phyloP scores from a whole-genome alignment of 176 grass and related monocot species.

The Raddia distichophylla region DNA sequence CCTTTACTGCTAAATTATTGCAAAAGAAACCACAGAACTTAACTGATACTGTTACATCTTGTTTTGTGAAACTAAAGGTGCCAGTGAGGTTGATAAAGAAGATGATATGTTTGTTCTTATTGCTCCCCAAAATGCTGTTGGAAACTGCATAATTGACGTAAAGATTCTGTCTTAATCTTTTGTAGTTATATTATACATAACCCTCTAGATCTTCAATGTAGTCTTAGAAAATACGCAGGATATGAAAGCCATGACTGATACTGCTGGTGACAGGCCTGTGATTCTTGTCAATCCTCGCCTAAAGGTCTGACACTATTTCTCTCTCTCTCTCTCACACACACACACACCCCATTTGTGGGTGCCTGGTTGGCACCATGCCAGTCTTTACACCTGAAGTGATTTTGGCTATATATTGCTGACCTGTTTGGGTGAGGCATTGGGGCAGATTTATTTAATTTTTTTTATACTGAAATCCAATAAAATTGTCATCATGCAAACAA shows the following conservation, averaged over 20 bases:
- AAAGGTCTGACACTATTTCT: slow-evolving; percentile 56
- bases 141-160: slow-evolving; percentile 99
- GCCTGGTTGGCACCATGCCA: not conserved
- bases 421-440: slow-evolving; percentile 8
- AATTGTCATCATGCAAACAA: slow-evolving; percentile 11
- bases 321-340: not conserved
- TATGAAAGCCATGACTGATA: slow-evolving; percentile 91
- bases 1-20: slow-evolving; percentile 5
- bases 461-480: not conserved
- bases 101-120: slow-evolving; percentile 96
- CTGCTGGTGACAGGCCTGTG: slow-evolving; percentile 84
- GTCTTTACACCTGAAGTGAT: not conserved
- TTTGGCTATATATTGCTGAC: not conserved
- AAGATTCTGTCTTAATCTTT: slow-evolving; percentile 31
- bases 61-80: slow-evolving; percentile 58
- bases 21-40: not conserved
- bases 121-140: slow-evolving; percentile 99
- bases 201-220: slow-evolving; percentile 14
- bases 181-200: slow-evolving; percentile 28
- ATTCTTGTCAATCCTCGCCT: slow-evolving; percentile 97
- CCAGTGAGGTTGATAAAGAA: slow-evolving; percentile 78
- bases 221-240: slow-evolving; percentile 51
- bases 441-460: not conserved
- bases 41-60: not conserved
- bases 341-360: no score